Percentiles rank a stretch among this genome's conserved stretches.
Evolutionary conservation across 306 rosid species (phyloP).

Genomic region (Inga oerstediana): DNA sequence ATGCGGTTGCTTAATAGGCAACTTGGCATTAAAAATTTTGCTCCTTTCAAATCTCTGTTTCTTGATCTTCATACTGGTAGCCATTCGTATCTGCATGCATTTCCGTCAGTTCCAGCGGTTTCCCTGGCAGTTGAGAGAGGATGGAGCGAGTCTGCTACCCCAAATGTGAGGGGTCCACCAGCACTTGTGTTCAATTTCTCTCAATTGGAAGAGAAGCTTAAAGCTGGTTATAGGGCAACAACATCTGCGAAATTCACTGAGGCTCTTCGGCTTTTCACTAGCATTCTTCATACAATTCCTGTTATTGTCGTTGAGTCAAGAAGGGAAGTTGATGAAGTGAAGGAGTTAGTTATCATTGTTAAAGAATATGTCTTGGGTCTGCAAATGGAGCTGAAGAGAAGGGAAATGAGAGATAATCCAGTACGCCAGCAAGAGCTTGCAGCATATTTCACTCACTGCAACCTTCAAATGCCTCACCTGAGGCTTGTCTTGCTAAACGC

Average conservation of each 20-base stretch:
- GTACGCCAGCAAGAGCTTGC: slow-evolving; percentile 91
- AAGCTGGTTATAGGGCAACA: slow-evolving; percentile 86
- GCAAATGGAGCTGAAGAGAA: slow-evolving; percentile 81
- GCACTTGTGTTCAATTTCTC: slow-evolving; percentile 76
- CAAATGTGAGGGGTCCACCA: slow-evolving; percentile 84
- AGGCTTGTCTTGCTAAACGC: slow-evolving; percentile 84
- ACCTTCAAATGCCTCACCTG: slow-evolving; percentile 89
- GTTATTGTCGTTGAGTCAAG: slow-evolving; percentile 86
- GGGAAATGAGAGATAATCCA: slow-evolving; percentile 70
- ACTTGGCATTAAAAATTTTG: slow-evolving; percentile 83
- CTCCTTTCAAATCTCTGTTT: slow-evolving; percentile 71
- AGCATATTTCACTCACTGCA: slow-evolving; percentile 95
- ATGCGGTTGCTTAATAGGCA: slow-evolving; percentile 90
- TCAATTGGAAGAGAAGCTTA: slow-evolving; percentile 88
- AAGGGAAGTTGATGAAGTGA: slow-evolving; percentile 94
- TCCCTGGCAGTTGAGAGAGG: slow-evolving; percentile 88
- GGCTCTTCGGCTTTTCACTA: slow-evolving; percentile 64
- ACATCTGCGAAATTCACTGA: slow-evolving; percentile 79
- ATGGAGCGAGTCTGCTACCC: slow-evolving; percentile 77
- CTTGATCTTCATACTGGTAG: slow-evolving; percentile 85
- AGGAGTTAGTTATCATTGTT: slow-evolving; percentile 59
- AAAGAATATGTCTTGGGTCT: slow-evolving; percentile 66
- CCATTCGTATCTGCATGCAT: slow-evolving; percentile 76
- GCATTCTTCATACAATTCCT: slow-evolving; percentile 87
- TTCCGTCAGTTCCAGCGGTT: slow-evolving; percentile 78